Evolutionary conservation across 257 asterid species (phyloP).

Genomic region (Solanum chmielewskii): DNA sequence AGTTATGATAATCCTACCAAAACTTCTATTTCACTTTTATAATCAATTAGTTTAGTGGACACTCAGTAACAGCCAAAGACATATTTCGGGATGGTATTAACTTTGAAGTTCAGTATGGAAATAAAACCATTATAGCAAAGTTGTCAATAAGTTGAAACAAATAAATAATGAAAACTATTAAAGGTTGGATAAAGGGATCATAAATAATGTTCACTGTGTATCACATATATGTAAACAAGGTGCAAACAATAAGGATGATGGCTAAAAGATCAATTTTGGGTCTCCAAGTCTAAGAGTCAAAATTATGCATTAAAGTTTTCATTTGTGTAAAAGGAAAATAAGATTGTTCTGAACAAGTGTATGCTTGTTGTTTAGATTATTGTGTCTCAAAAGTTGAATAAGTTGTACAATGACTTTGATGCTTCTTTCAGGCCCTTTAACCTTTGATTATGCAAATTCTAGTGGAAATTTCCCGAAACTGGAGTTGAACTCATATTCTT

Average conservation of each 20-base stretch:
- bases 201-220: background rate
- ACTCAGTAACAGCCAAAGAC: background rate
- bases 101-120: background rate
- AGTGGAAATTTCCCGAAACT: background rate
- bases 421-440: conserved; percentile 2
- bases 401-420: background rate
- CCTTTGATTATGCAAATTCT: background rate
- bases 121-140: background rate
- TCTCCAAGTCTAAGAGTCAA: background rate
- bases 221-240: background rate
- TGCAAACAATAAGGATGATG: background rate
- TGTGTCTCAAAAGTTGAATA: background rate
- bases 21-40: background rate
- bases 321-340: background rate
- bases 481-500: background rate
- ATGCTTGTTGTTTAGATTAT: background rate
- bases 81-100: background rate
- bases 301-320: background rate
- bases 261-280: background rate
- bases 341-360: background rate
- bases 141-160: background rate
- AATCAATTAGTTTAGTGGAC: background rate
- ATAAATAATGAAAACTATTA: background rate
- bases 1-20: background rate
- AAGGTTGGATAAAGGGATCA: background rate